Evolutionary conservation across 2,329 filamentous ascomycete genomes (phyloP), one percentile per base, ranked within the genome.

Genomic region (Periconia macrospinosa): DNA sequence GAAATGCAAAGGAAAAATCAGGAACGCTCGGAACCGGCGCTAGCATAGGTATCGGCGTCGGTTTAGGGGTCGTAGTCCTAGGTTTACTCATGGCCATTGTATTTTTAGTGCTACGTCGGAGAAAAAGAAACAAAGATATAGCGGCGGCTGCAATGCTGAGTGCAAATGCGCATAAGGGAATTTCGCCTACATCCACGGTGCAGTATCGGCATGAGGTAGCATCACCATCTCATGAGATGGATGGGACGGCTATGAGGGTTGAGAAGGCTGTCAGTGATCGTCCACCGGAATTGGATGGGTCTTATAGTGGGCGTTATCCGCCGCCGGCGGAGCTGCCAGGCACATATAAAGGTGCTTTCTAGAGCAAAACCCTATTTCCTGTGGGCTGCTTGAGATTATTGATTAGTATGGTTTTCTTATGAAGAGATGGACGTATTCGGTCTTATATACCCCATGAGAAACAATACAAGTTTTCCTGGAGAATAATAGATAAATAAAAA

Each of bases 21-120:
- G 20, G 27, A 13, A 17, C 41, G 6, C 43, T 50, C 5, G 43
- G 46, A 15, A 54, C 47, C n/a, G 46, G 47, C 10, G 47, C 47
- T 1, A 50, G 52, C 17, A 45, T 49, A n/a, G 47, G 52, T 14
- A 45, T 50, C 17, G 47, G 52, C 1, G 45, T 45, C 2, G 27
- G 23, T 1, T 17, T 48, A 18, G 50, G 50, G 15, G 27, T 48
- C 19, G 18, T 49, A n/a, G 41, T 30, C 3, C 41, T 49, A 10
- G 51, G 30, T n/a, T 11, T 42, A 6, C 8, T 53, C 10, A 41
- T 49, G 14, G 41, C 33, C 11, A 37, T 37, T n/a, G 11, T 37
- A 13, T 37, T 37, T 10, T 10, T 37, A 13, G 6, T 37, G 11
- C 33, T 37, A n/a, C 11, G 15, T 13, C 33, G 33, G 11, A 37